These are phyloP conservation scores for Cryphonectria japonica DNA, from an alignment of 2,329 filamentous ascomycete genomes.

Conservation along the genomic window DNA sequence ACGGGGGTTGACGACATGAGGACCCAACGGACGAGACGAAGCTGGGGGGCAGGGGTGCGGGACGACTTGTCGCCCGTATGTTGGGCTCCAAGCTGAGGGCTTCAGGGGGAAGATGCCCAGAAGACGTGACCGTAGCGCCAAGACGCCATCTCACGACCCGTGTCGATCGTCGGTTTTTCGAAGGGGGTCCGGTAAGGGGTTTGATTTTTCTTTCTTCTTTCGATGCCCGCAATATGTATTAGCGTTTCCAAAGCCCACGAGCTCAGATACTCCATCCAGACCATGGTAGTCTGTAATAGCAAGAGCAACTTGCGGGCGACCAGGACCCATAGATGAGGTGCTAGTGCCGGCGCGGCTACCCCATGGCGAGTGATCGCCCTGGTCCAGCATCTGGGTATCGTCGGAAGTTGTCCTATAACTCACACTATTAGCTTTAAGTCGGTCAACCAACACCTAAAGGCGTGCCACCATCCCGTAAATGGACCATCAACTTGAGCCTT, in stretches of 20 bases:
- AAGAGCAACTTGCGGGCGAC: background rate
- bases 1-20: slow-evolving; percentile 18
- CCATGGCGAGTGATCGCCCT: background rate
- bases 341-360: background rate
- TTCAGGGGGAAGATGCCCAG: slow-evolving; percentile 7
- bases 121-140: slow-evolving; percentile 16
- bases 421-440: background rate
- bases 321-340: background rate
- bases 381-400: background rate
- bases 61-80: slow-evolving; percentile 14
- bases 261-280: background rate
- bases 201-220: too few species aligned
- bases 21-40: slow-evolving; percentile 4
- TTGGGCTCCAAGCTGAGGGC: slow-evolving; percentile 27
- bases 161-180: background rate
- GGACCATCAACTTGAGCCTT: slow-evolving; percentile 9
- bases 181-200: too few species aligned
- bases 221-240: background rate
- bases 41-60: background rate
- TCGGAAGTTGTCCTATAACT: background rate
- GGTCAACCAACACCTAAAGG: background rate
- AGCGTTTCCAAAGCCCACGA: background rate
- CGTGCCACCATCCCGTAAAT: background rate
- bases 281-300: background rate
- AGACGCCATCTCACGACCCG: background rate